Base-by-base conservation (phyloP, 2,329 filamentous ascomycete species). In the Microthyrium microscopicum region DNA sequence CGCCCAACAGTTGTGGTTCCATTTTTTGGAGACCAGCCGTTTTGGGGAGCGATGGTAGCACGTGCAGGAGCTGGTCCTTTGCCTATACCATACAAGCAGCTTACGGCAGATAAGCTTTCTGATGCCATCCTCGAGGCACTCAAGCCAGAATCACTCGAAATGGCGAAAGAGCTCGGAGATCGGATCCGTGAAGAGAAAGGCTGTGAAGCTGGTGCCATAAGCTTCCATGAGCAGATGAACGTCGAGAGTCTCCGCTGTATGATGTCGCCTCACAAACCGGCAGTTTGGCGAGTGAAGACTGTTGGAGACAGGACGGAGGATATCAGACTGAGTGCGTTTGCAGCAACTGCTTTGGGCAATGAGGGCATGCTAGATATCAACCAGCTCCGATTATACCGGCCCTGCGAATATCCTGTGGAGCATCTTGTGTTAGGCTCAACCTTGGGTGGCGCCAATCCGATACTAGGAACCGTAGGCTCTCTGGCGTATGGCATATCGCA, bases 11-110 rank as follows among this genome's bases (percentile, higher is more conserved):
- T 82, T 68, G 68, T 83, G 18, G 73, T 84, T 2, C 78, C 78
- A 0, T 84, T 84, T 54, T 84, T 84, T 42, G 78, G 78, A 3
- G 78, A 84, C 46, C 78, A 84, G 50, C 67, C 75, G 31, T 84
- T 84, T 47, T 84, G 79, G 78, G 78, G 77, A 2, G 60, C 62
- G 13, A 79, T 79, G 70, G 63, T 83, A 1, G 63, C 62, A 4
- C 67, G 62, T 21, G 63, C 71, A 2, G 66, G 67, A 18, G 77
- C 75, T 1, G 78, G 78, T 1, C 73, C 77, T 0, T 54, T 58
- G 36, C 67, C 75, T 2, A 64, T 81, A 6, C 76, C 76, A 0
- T 78, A 80, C 54, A 81, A 80, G 52, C 54, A 64, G 7, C 52
- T 84, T 2, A 70, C 61, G 2, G 64, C 61, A 1, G 71, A 81